phyloP scores from a whole-genome alignment of 805 yeast species.

The Brettanomyces naardenensis region DNA sequence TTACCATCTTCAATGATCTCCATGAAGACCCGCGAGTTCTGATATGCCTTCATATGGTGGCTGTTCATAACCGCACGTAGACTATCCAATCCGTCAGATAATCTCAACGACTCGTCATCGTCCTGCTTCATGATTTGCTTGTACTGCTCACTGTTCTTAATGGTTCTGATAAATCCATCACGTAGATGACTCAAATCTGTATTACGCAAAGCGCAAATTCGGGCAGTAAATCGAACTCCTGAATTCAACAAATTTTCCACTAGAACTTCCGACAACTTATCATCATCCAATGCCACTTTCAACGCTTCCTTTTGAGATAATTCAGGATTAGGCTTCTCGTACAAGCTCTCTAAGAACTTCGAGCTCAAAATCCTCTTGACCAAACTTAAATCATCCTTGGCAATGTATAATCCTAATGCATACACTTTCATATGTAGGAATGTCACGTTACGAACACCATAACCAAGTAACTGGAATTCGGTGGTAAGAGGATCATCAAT shows the following conservation, averaged over 20 bases:
- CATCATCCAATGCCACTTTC: slow-evolving; percentile 39
- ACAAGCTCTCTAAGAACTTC: slow-evolving; percentile 28
- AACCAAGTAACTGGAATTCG: slow-evolving; percentile 56
- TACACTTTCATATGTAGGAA: slow-evolving; percentile 78
- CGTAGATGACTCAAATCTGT: slow-evolving; percentile 86
- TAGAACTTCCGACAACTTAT: slow-evolving; percentile 42
- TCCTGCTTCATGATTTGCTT: slow-evolving; percentile 37
- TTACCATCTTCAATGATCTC: slow-evolving; percentile 43
- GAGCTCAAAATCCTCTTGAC: slow-evolving; percentile 36
- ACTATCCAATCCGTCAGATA: slow-evolving; percentile 50
- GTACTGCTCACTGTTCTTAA: slow-evolving; percentile 57
- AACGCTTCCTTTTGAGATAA: slow-evolving; percentile 33
- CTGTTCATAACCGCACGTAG: slow-evolving; percentile 51
- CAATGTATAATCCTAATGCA: slow-evolving; percentile 76
- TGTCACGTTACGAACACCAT: slow-evolving; percentile 79
- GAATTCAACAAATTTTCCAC: slow-evolving; percentile 49
- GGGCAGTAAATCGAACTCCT: slow-evolving; percentile 55
- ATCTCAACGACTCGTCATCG: slow-evolving; percentile 12
- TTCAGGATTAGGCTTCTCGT: slow-evolving; percentile 11
- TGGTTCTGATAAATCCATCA: slow-evolving; percentile 82
- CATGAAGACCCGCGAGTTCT: slow-evolving; percentile 59
- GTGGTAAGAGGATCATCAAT: slow-evolving; percentile 12
- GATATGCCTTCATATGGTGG: slow-evolving; percentile 58
- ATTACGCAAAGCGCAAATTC: slow-evolving; percentile 81
- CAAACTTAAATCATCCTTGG: slow-evolving; percentile 43